Evolutionary conservation across 2,329 filamentous ascomycete genomes (phyloP), one percentile per base, ranked within the genome.

Genomic region (Stagonosporopsis cucurbitacearum): DNA sequence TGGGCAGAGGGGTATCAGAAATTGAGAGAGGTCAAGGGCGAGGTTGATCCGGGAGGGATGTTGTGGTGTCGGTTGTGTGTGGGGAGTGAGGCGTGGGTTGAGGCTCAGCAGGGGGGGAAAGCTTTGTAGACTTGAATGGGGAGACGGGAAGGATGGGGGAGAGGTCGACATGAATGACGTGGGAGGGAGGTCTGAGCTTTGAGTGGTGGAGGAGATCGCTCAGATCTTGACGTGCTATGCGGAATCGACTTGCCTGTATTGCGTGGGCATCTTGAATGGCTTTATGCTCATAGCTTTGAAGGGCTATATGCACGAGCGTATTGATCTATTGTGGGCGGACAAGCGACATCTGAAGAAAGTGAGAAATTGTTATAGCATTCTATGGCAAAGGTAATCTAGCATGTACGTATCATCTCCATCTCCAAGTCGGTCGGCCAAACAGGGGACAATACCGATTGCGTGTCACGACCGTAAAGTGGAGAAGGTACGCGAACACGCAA

Each of bases 41-140:
- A 55, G 36, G 50, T 62, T 28, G 71, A 73, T 57, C 60, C 68
- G 4, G 9, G 28, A 6, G 58, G 54, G 26, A 35, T 69, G 19
- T 30, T 72, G 13, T 72, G 67, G 62, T 69, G 69, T 48, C 20
- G 52, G 2, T 39, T 46, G 6, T 71, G 68, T 52, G 70, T 72
- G 2, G 68, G 69, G 0, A 71, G 70, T 44, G 69, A 73, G 51
- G 58, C 17, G 5, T 62, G 62, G 44, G n/a, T n/a, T n/a, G 52
- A 54, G 2, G 64, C 66, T 55, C 25, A 47, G 15, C 19, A 5
- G 2, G 59, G 63, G 57, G 65, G 64, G 15, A 55, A 56, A 30
- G n/a, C 32, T 72, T 9, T 72, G 69, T 46, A 26, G 17, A 20
- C 49, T 17, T 8, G 2, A 13, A 9, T 11, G 15, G 19, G 19